A percentile compares a stretch with the other conserved stretches of the same genome.
Conservation (phyloP, 2,329 filamentous ascomycete species). For the Colletotrichum sansevieriae region DNA sequence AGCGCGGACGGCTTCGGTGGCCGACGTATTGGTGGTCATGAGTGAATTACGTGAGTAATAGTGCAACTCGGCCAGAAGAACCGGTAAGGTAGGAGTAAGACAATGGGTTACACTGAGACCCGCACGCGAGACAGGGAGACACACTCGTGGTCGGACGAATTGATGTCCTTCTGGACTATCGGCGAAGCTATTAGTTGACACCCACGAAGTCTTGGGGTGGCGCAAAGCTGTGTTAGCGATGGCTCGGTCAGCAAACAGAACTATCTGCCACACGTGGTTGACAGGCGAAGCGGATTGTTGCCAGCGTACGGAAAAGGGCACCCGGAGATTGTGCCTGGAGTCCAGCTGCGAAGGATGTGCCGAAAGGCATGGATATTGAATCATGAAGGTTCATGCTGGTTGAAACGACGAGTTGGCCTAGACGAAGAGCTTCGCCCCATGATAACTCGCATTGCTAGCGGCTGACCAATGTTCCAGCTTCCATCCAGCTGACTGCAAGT, state of each 20-base stretch:
- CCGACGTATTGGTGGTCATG: constrained; percentile 18
- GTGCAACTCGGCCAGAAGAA: background rate
- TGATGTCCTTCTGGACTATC: constrained; percentile 6
- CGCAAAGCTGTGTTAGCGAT: constrained; percentile 31
- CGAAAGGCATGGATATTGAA: constrained; percentile 28
- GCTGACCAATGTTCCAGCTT: background rate
- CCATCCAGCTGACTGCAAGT: background rate
- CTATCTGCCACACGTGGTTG: constrained; percentile 21
- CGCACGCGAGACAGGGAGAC: background rate
- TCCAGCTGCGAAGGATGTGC: constrained; percentile 8
- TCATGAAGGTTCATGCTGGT: constrained; percentile 23
- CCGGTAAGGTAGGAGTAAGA: background rate
- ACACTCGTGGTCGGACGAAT: background rate
- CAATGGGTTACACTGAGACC: background rate
- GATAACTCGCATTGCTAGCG: background rate
- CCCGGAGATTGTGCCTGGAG: constrained; percentile 25
- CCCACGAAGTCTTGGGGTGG: constrained; percentile 13
- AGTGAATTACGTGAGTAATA: background rate
- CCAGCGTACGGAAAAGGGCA: background rate
- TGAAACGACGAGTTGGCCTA: background rate
- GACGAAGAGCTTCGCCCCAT: constrained; percentile 14
- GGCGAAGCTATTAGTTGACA: background rate
- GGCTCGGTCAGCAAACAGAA: constrained; percentile 20
- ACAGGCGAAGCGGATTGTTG: constrained; percentile 13
- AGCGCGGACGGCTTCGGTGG: background rate